phyloP scores from a whole-genome alignment of 306 rosid species.

The Arachis hypogaea region DNA sequence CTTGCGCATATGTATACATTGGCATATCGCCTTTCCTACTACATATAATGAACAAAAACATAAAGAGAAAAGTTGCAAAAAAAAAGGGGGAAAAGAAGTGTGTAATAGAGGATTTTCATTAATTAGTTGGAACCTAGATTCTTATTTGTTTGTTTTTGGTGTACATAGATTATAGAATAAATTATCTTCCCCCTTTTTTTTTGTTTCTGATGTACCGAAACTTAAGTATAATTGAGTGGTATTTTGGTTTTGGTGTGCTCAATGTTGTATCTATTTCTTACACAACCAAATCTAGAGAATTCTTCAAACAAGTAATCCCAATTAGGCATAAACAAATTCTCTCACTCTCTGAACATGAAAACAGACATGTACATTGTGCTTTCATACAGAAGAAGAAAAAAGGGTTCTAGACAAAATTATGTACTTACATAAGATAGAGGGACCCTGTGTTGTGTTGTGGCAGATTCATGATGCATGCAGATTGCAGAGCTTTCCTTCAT shows the following conservation, averaged over 20 bases:
- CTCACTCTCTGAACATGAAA: neutral
- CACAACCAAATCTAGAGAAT: neutral
- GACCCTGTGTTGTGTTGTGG: conserved; percentile 21
- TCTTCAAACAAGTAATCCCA: neutral
- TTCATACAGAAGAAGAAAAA: neutral
- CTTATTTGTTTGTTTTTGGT: conserved; percentile 56
- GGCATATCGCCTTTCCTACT: conserved; percentile 64
- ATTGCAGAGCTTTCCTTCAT: neutral
- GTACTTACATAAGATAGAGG: conserved; percentile 36
- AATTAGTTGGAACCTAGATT: conserved; percentile 51
- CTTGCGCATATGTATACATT: conserved; percentile 68
- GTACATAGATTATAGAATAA: conserved; percentile 70
- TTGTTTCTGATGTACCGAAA: conserved; percentile 61
- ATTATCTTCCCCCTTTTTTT: conserved; percentile 32
- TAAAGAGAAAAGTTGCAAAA: conserved; percentile 27
- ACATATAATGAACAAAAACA: conserved; percentile 48
- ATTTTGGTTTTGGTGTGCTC: conserved; percentile 79
- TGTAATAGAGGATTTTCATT: conserved; percentile 38
- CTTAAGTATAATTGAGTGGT: conserved; percentile 63
- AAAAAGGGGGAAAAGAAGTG: neutral
- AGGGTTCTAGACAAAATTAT: neutral
- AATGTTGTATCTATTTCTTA: conserved; percentile 36
- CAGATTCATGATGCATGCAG: conserved; percentile 28
- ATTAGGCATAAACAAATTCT: conserved; percentile 3
- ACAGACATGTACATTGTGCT: too few relatives aligned